A percentile compares a stretch with the other conserved stretches of the same genome.
Evolutionary conservation across 169 alveolate species (phyloP).

Genomic region (Plasmodium adleri): DNA sequence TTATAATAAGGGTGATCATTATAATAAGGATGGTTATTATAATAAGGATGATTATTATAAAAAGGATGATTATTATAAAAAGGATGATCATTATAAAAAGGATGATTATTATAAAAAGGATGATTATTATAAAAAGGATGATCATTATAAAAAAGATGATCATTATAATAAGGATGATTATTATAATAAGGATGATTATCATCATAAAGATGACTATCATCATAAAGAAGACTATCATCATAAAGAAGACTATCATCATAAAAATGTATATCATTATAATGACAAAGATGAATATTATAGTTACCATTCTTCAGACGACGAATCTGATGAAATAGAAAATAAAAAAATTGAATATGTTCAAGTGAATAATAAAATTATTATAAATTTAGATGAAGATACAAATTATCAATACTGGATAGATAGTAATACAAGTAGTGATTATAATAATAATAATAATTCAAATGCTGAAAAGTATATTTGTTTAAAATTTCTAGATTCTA

Average conservation of each 20-base stretch:
- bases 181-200: background rate
- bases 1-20: background rate
- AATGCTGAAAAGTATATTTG: background rate
- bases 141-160: background rate
- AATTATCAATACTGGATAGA: constrained; percentile 32
- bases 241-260: background rate
- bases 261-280: background rate
- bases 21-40: background rate
- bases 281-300: constrained; percentile 10
- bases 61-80: background rate
- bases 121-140: background rate
- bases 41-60: background rate
- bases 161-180: background rate
- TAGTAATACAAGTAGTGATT: background rate
- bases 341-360: constrained; percentile 17
- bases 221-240: background rate
- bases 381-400: constrained; percentile 32
- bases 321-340: background rate
- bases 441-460: background rate
- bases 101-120: background rate
- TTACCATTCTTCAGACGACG: constrained; percentile 12
- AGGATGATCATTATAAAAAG: background rate
- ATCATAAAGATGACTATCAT: background rate
- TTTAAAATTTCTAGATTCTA: constrained; percentile 27
- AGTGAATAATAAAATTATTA: background rate